These are phyloP conservation scores for Oryza rufipogon DNA, from an alignment of 176 grass and related monocot species.

Conservation along the genomic window DNA sequence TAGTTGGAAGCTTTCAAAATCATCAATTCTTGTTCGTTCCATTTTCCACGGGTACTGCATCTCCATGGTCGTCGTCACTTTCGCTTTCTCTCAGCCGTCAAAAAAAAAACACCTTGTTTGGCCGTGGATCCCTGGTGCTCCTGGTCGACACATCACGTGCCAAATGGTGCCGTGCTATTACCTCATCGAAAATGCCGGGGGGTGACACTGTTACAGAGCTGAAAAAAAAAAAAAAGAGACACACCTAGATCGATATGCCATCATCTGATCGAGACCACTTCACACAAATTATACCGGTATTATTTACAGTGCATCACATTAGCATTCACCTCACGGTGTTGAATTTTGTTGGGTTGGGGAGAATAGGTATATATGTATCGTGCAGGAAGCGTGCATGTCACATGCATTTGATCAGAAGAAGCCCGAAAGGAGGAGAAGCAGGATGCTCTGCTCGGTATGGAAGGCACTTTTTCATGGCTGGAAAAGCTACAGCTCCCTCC, in stretches of 20 bases:
- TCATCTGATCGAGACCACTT: background rate
- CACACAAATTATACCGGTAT: background rate
- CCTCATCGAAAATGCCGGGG: background rate
- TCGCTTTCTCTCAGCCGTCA: background rate
- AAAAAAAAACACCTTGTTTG: background rate
- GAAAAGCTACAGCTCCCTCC: background rate
- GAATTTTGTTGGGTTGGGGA: background rate
- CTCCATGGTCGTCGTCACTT: background rate
- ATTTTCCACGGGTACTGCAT: background rate
- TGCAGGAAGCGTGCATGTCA: constrained; percentile 9
- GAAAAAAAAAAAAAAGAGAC: background rate
- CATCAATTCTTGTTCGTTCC: background rate
- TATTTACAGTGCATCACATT: background rate
- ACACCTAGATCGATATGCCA: background rate
- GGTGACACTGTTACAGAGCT: background rate
- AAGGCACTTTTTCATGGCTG: constrained; percentile 29
- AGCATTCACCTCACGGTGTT: background rate
- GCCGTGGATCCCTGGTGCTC: background rate
- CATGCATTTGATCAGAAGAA: constrained; percentile 15
- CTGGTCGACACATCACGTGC: constrained; percentile 26
- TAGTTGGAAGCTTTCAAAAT: background rate
- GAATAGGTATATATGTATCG: background rate
- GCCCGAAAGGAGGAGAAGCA: background rate
- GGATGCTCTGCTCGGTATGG: background rate
- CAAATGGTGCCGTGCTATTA: background rate